These are phyloP conservation scores for Pittosporum tobira DNA, from an alignment of 129 eudicot species.

Conservation along the genomic window DNA sequence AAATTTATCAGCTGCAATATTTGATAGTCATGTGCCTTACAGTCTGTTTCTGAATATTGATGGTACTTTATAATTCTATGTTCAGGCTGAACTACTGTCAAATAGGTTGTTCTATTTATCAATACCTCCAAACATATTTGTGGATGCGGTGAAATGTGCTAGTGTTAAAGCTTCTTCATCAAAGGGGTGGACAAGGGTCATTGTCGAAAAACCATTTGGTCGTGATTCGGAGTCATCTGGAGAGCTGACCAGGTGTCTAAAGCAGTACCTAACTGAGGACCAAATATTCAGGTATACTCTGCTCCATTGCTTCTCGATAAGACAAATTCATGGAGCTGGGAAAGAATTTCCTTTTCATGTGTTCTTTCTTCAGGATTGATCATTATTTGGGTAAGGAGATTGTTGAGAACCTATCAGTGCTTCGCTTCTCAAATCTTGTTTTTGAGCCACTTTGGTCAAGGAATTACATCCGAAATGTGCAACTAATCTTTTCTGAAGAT, in stretches of 20 bases:
- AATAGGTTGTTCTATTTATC: slow-evolving; percentile 85
- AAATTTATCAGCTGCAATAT: too few relatives aligned
- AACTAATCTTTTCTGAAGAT: slow-evolving; percentile 88
- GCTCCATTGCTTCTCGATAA: neutral
- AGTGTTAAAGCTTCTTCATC: slow-evolving; percentile 70
- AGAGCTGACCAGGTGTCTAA: slow-evolving; percentile 70
- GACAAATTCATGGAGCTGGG: slow-evolving; percentile 3
- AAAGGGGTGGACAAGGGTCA: slow-evolving; percentile 94
- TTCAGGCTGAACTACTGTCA: slow-evolving; percentile 52
- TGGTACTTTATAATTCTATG: neutral
- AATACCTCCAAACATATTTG: slow-evolving; percentile 86
- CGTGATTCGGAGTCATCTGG: slow-evolving; percentile 79
- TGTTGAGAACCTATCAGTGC: slow-evolving; percentile 81
- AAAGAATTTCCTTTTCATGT: neutral
- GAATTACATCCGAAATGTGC: slow-evolving; percentile 86
- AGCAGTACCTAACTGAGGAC: slow-evolving; percentile 70
- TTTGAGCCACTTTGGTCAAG: slow-evolving; percentile 98
- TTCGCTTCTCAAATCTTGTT: slow-evolving; percentile 90
- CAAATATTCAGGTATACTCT: slow-evolving; percentile 75
- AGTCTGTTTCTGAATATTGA: neutral
- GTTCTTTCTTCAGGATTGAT: slow-evolving; percentile 49
- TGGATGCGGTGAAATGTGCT: slow-evolving; percentile 79
- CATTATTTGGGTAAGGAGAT: slow-evolving; percentile 96
- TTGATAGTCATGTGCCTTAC: too few relatives aligned
- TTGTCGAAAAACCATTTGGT: slow-evolving; percentile 96